phyloP scores from a whole-genome alignment of 1,139 yeast genomes.

The Pichia inconspicua region DNA sequence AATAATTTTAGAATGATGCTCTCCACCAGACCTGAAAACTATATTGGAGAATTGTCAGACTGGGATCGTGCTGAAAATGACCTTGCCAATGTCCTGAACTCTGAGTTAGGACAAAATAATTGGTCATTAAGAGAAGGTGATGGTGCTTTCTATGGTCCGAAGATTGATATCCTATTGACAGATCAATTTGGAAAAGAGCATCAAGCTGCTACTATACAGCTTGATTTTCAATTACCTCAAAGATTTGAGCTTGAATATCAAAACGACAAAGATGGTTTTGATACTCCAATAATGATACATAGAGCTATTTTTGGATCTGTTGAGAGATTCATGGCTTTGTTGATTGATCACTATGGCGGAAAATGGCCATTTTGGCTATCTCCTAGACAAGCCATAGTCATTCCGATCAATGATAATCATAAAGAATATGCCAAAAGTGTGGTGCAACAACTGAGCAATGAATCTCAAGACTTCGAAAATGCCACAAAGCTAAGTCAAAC shows the following conservation, averaged over 20 bases:
- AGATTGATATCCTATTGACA: constrained; percentile 87
- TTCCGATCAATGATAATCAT: constrained; percentile 66
- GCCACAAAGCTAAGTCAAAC: constrained; percentile 50
- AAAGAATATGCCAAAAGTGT: constrained; percentile 45
- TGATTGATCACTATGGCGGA: constrained; percentile 86
- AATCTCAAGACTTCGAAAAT: constrained; percentile 25
- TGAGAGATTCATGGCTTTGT: constrained; percentile 84
- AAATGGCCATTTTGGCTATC: constrained; percentile 98
- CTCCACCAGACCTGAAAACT: constrained; percentile 91
- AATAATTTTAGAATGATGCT: constrained; percentile 75
- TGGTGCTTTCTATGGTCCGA: constrained; percentile 99
- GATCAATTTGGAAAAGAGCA: constrained; percentile 92
- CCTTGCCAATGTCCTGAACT: constrained; percentile 65
- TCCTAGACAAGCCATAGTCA: constrained; percentile 84
- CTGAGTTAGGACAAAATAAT: constrained; percentile 53
- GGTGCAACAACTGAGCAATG: constrained; percentile 43
- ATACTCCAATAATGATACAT: constrained; percentile 85
- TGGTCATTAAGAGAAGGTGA: constrained; percentile 95
- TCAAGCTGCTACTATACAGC: constrained; percentile 96
- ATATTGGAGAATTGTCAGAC: constrained; percentile 74
- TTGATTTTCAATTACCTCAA: constrained; percentile 93
- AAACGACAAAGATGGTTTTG: constrained; percentile 37
- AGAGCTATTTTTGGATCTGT: constrained; percentile 93
- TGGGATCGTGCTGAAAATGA: constrained; percentile 86
- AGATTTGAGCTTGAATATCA: constrained; percentile 78